Percentiles rank a stretch among this genome's conserved stretches.
Evolutionary conservation across 2,329 filamentous ascomycete genomes (phyloP).

Genomic region (Elsinoe perseae): DNA sequence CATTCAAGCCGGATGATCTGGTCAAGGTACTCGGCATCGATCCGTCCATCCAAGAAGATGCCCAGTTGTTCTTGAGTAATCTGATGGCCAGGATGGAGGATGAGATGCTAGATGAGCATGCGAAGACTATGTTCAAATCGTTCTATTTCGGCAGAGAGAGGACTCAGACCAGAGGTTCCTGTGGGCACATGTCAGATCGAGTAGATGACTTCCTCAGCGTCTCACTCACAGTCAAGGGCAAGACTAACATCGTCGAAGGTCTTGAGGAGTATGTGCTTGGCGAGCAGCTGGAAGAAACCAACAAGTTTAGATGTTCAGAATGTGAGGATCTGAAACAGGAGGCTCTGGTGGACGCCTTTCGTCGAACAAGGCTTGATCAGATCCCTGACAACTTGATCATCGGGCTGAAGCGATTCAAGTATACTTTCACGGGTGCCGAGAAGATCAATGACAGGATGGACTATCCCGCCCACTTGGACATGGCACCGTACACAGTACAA

Average conservation of each 20-base stretch:
- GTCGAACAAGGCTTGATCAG: constrained; percentile 78
- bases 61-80: constrained; percentile 94
- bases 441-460: constrained; percentile 96
- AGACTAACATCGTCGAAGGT: constrained; percentile 73
- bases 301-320: constrained; percentile 94
- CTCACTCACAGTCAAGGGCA: constrained; percentile 93
- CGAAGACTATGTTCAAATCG: constrained; percentile 64
- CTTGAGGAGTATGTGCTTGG: constrained; percentile 92
- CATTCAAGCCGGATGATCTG: constrained; percentile 63
- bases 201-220: constrained; percentile 89
- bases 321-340: constrained; percentile 54
- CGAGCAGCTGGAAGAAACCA: constrained; percentile 94
- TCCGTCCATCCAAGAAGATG: constrained; percentile 89
- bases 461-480: constrained; percentile 76
- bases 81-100: constrained; percentile 87
- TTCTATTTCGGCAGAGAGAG: constrained; percentile 90
- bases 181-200: constrained; percentile 83
- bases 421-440: constrained; percentile 67
- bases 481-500: constrained; percentile 84
- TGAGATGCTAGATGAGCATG: constrained; percentile 60
- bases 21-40: constrained; percentile 76
- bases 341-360: neutral
- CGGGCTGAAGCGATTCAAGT: constrained; percentile 83
- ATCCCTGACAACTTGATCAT: constrained; percentile 92
- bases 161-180: constrained; percentile 92